Base-by-base conservation (phyloP, 1,139 yeast genomes). In the Yamadazyma conglobata region DNA sequence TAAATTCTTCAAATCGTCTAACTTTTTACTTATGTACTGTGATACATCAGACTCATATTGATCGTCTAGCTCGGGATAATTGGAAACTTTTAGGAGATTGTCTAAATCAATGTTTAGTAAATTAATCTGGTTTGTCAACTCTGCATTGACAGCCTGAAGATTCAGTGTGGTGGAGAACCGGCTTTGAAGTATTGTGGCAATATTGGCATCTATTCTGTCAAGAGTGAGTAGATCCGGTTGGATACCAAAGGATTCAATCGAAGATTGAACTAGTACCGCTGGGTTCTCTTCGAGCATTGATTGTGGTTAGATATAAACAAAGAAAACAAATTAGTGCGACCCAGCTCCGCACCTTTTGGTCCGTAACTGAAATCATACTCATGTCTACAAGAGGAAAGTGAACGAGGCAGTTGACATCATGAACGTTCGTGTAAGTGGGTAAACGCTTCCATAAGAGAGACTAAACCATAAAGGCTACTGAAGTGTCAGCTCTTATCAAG, bases 211-310 rank as follows among this genome's bases (percentile, higher is more conserved):
- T 18, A 77, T 73, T 19, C 73, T 50, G 35, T 73, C 74, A 3
- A 76, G 52, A 2, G 73, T 65, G 15, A 58, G 57, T 14, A 75
- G 44, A 43, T 79, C 85, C 4, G 77, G 74, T 37, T 70, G 69
- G 4, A 72, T 62, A 30, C 71, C 75, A 35, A 74, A 71, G 12
- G 69, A 65, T 15, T 73, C 74, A 9, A 64, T 55, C 2, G 73
- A 62, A 16, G 62, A 57, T 30, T 62, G 57, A 13, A 66, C 48
- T 19, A 66, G 52, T 21, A 58, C 62, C 24, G 64, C 65, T 2
- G 68, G 66, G 18, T 58, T 54, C 18, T 54, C 64, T 31, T 58
- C 53, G 19, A 56, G 43, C 59, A 56, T 53, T 20, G 24, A 20
- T 27, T 30, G 16, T 13, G 29, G 19, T 21, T 16, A 16, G 8